A percentile compares a stretch with the other conserved stretches of the same genome.
phyloP scores from a whole-genome alignment of 2,329 filamentous ascomycete species.

The Cladorrhinum sp. region DNA sequence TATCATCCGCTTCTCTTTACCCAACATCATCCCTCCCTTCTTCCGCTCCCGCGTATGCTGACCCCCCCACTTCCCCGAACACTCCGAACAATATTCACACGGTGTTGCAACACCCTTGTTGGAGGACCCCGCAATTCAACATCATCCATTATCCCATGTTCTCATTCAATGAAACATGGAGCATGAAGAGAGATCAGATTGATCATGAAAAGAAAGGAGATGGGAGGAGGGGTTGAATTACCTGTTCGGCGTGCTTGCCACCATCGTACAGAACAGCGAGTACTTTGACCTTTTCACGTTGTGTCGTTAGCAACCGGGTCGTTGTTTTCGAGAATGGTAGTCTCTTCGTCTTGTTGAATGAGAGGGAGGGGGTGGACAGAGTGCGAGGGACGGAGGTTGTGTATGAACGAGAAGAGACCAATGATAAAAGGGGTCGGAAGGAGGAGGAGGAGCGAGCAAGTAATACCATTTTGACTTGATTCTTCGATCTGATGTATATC shows the following conservation, averaged over 20 bases:
- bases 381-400: constrained; percentile 12
- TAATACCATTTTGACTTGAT: constrained; percentile 28
- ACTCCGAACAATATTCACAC: not conserved
- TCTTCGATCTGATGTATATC: no score
- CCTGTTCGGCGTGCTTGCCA: constrained; percentile 81
- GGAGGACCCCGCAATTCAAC: constrained; percentile 13
- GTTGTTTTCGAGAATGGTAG: not conserved
- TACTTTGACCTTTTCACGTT: constrained; percentile 78
- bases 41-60: no score
- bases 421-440: constrained; percentile 11
- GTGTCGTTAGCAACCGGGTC: constrained; percentile 52
- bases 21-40: no score
- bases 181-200: no score
- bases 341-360: not conserved
- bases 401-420: constrained; percentile 2
- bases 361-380: not conserved
- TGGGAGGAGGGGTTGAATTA: constrained; percentile 40
- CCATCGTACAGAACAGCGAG: constrained; percentile 93
- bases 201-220: constrained; percentile 9
- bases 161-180: not conserved
- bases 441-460: constrained; percentile 14
- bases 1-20: no score
- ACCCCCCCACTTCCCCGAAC: constrained; percentile 11
- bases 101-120: not conserved
- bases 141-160: not conserved